phyloP scores from a whole-genome alignment of 495 filamentous ascomycete species.

The Penicillium dipodomyicola region DNA sequence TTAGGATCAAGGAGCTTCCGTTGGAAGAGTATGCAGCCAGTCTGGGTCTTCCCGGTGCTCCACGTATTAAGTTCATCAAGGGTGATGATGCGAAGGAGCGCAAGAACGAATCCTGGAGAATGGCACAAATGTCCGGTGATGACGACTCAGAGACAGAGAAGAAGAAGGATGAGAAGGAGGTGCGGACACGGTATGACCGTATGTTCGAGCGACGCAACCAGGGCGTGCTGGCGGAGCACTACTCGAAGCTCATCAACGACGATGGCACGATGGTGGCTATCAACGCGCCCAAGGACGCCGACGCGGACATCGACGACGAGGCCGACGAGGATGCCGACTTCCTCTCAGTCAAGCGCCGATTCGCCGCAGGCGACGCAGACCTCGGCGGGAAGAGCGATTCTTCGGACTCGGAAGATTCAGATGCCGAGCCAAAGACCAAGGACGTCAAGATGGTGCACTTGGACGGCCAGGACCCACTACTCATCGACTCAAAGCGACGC shows the following conservation, averaged over 20 bases:
- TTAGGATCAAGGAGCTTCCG: conserved; percentile 74
- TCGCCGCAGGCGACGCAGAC: conserved; percentile 52
- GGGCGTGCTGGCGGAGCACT: conserved; percentile 89
- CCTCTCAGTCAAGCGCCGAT: conserved; percentile 81
- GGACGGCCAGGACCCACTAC: conserved; percentile 60
- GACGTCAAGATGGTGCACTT: conserved; percentile 40
- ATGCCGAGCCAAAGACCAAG: conserved; percentile 17
- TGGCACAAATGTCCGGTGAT: conserved; percentile 47
- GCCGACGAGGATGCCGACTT: conserved; percentile 73
- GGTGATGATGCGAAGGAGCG: conserved; percentile 78
- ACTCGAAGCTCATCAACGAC: conserved; percentile 76
- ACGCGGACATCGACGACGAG: conserved; percentile 44
- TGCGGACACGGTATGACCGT: conserved; percentile 89
- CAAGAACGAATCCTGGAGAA: conserved; percentile 77
- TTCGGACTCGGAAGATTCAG: conserved; percentile 23
- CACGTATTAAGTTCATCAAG: conserved; percentile 87
- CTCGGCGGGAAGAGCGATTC: conserved; percentile 27
- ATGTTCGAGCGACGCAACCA: conserved; percentile 97
- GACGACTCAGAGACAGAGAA: conserved; percentile 55
- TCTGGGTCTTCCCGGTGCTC: conserved; percentile 84
- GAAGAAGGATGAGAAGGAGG: conserved; percentile 60
- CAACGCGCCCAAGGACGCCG: conserved; percentile 20
- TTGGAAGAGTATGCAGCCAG: conserved; percentile 83
- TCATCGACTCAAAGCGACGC: conserved; percentile 88
- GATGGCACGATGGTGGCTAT: conserved; percentile 49